Evolutionary conservation across 768 basidiomycete species (phyloP).

Genomic region (Paxillus rubicundulus): DNA sequence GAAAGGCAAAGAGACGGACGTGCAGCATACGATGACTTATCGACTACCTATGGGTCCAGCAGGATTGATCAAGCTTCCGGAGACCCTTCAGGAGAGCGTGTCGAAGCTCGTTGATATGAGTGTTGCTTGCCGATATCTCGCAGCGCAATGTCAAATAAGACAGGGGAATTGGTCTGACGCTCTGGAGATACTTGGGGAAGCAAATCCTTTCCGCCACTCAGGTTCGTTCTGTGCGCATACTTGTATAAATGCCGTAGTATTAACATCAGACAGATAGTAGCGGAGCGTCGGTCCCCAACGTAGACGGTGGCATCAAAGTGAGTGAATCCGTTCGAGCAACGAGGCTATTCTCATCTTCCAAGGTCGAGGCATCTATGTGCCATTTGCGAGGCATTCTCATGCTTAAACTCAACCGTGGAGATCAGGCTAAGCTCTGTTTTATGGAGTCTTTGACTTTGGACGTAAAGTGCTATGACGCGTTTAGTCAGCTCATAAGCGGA

Average conservation of each 20-base stretch:
- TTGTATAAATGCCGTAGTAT: background rate
- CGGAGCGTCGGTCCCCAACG: conserved; percentile 71
- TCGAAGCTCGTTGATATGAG: conserved; percentile 90
- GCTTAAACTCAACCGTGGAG: conserved; percentile 88
- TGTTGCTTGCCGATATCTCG: conserved; percentile 93
- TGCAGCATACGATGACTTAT: conserved; percentile 37
- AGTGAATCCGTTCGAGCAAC: conserved; percentile 12
- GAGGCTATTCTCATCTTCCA: conserved; percentile 3
- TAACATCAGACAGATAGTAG: conserved; percentile 45
- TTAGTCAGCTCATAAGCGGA: conserved; percentile 83
- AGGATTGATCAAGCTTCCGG: conserved; percentile 67
- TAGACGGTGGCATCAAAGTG: conserved; percentile 95
- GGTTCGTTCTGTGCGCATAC: conserved; percentile 37
- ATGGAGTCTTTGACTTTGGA: conserved; percentile 94
- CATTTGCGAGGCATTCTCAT: conserved; percentile 90
- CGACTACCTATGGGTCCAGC: conserved; percentile 71
- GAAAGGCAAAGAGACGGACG: conserved; percentile 57
- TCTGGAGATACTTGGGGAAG: conserved; percentile 88
- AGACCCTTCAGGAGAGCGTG: conserved; percentile 60
- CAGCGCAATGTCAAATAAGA: conserved; percentile 89
- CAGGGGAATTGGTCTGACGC: conserved; percentile 93
- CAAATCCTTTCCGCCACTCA: conserved; percentile 80
- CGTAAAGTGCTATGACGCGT: conserved; percentile 96
- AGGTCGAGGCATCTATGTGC: conserved; percentile 98
- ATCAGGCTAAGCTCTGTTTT: conserved; percentile 91